These are phyloP conservation scores for Handroanthus guayacan DNA, from an alignment of 257 asterid species.

Conservation along the genomic window DNA sequence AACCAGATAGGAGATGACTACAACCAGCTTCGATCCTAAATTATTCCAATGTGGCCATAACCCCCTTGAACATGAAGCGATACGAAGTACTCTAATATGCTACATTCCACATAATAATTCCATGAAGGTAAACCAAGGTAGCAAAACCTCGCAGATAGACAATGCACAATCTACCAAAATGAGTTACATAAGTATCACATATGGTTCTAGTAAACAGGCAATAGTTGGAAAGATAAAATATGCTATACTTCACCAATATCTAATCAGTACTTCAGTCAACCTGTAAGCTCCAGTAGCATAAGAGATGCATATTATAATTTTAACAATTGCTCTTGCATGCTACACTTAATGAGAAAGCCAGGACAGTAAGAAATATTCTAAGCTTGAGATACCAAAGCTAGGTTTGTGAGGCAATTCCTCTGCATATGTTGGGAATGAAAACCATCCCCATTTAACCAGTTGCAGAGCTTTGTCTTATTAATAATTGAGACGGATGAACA, in stretches of 20 bases:
- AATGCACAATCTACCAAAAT: neutral
- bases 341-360: neutral
- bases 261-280: conserved; percentile 17
- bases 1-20: conserved; percentile 24
- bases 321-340: neutral
- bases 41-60: conserved; percentile 25
- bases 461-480: neutral
- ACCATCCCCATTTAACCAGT: conserved; percentile 13
- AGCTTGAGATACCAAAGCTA: neutral
- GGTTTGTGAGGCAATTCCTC: neutral
- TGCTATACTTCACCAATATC: conserved; percentile 23
- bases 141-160: conserved; percentile 5
- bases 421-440: neutral
- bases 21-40: neutral
- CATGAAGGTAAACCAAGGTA: neutral
- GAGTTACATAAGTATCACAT: conserved; percentile 24
- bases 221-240: conserved; percentile 8
- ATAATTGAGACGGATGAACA: neutral
- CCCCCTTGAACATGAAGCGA: conserved; percentile 19
- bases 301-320: neutral
- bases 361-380: neutral
- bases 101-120: conserved; percentile 16
- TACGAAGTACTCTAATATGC: conserved; percentile 3
- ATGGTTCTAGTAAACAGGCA: conserved; percentile 14
- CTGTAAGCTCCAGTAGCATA: conserved; percentile 28